Evolutionary conservation across 306 rosid species (phyloP).

Genomic region (Albizia julibrissin): DNA sequence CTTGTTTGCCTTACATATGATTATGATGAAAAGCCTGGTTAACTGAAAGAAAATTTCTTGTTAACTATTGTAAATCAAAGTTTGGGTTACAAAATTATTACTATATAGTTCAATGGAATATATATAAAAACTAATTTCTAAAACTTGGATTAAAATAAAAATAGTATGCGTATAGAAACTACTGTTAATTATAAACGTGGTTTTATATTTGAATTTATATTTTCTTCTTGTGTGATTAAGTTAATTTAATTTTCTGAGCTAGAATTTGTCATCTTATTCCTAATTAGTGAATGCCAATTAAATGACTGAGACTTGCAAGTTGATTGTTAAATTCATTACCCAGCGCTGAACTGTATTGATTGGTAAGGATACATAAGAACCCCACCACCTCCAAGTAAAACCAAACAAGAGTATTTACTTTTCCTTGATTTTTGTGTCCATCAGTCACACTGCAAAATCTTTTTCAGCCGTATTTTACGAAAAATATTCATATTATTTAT

Average conservation of each 20-base stretch:
- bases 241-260: neutral
- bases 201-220: neutral
- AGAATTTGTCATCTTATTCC: neutral
- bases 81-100: too few species aligned
- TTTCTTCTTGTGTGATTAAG: neutral
- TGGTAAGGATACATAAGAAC: neutral
- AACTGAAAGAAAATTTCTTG: neutral
- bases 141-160: too few species aligned
- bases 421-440: neutral
- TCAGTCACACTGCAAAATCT: neutral
- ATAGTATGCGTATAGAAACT: too few species aligned
- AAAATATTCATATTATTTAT: too few species aligned
- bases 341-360: neutral
- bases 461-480: neutral
- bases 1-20: too few species aligned
- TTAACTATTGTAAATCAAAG: too few species aligned
- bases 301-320: neutral
- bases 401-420: neutral
- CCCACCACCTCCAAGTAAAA: neutral
- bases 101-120: too few species aligned
- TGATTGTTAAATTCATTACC: neutral
- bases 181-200: neutral
- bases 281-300: too few species aligned
- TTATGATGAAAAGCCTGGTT: neutral
- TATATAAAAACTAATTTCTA: too few species aligned